Percentiles rank a stretch among this genome's conserved stretches.
phyloP scores from a whole-genome alignment of 805 yeast genomes.

The Maudiozyma saulgeensis region DNA sequence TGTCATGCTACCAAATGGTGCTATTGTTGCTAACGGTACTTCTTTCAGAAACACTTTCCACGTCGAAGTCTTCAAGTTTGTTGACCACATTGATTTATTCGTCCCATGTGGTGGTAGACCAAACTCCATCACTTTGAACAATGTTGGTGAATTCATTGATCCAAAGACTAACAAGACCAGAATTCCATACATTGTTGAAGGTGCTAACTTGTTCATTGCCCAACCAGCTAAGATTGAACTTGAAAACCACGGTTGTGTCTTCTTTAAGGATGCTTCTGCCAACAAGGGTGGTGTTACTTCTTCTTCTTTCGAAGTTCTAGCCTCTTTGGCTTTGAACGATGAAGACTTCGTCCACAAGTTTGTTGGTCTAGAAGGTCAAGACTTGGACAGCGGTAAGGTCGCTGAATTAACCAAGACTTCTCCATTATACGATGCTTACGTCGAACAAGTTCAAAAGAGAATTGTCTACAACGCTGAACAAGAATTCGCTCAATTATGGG shows the following conservation, averaged over 20 bases:
- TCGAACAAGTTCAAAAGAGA: conserved; percentile 67
- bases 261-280: conserved; percentile 93
- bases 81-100: conserved; percentile 65
- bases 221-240: conserved; percentile 84
- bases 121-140: conserved; percentile 82
- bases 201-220: conserved; percentile 92
- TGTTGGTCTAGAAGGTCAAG: conserved; percentile 32
- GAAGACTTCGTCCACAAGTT: conserved; percentile 68
- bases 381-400: conserved; percentile 7
- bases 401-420: not conserved
- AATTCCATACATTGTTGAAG: conserved; percentile 89
- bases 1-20: conserved; percentile 66
- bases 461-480: conserved; percentile 68
- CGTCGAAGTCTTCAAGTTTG: conserved; percentile 54
- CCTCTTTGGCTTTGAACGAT: conserved; percentile 87
- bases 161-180: conserved; percentile 63
- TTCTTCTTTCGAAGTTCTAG: conserved; percentile 88
- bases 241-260: conserved; percentile 77
- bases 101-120: conserved; percentile 99
- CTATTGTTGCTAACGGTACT: conserved; percentile 68
- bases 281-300: conserved; percentile 99
- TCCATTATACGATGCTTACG: conserved; percentile 69
- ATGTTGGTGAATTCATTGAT: conserved; percentile 63
- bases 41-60: conserved; percentile 88
- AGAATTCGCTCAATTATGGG: conserved; percentile 86